A percentile compares a stretch with the other conserved stretches of the same genome.
Conservation (phyloP, 148 eudicot genomes). For the Hydrangea macrophylla region DNA sequence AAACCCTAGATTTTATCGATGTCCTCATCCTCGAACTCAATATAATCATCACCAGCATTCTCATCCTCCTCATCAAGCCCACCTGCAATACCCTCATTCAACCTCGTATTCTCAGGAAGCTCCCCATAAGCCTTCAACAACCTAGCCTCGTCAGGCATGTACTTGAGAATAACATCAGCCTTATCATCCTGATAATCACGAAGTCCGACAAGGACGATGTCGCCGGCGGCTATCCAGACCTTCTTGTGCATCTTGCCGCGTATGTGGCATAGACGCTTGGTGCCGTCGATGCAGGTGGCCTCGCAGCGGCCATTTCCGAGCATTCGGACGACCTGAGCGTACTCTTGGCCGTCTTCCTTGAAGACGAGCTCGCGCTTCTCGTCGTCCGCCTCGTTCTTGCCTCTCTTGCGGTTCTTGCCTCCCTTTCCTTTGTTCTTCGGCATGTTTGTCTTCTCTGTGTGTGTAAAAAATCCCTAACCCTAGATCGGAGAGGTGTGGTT, state of each 20-base stretch:
- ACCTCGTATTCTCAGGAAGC: too few relatives aligned
- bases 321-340: constrained; percentile 55
- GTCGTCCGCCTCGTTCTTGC: constrained; percentile 89
- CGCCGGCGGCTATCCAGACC: constrained; percentile 83
- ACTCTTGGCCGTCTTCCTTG: constrained; percentile 59
- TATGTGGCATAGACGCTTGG: constrained; percentile 64
- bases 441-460: constrained; percentile 30
- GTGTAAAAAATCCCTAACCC: too few relatives aligned
- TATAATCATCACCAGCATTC: too few relatives aligned
- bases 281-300: constrained; percentile 58
- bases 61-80: too few relatives aligned
- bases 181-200: constrained; percentile 68
- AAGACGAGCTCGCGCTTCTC: too few relatives aligned
- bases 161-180: constrained; percentile 55
- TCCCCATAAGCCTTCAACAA: too few relatives aligned
- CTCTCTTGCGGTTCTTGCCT: constrained; percentile 89
- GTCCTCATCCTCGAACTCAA: too few relatives aligned
- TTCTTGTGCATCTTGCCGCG: constrained; percentile 90
- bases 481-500: constrained; percentile 26
- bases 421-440: constrained; percentile 99
- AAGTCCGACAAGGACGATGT: constrained; percentile 70
- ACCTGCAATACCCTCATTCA: too few relatives aligned
- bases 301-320: constrained; percentile 55
- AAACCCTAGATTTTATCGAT: too few relatives aligned
- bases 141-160: too few relatives aligned